A percentile compares a stretch with the other conserved stretches of the same genome.
Evolutionary conservation across 2,329 filamentous ascomycete genomes (phyloP).

Genomic region (Calonectria fujianensis): DNA sequence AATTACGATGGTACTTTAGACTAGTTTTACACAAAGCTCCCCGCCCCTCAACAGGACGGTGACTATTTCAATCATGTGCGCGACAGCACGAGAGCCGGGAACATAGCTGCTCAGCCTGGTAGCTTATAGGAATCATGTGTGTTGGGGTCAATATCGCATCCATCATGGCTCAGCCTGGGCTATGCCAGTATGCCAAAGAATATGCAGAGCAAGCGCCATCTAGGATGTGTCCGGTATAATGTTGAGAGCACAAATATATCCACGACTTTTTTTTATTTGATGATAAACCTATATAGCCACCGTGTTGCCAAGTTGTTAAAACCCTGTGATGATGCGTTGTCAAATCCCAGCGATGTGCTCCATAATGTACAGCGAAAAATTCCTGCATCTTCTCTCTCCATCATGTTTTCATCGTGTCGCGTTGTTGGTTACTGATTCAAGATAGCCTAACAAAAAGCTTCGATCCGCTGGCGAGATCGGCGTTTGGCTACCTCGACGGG

Average conservation of each 20-base stretch:
- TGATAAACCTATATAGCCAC: constrained; percentile 21
- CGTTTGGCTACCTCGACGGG: constrained; percentile 69
- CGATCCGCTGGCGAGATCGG: constrained; percentile 82
- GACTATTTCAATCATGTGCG: not conserved
- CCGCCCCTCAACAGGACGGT: not conserved
- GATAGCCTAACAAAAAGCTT: constrained; percentile 84
- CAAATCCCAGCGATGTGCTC: constrained; percentile 45
- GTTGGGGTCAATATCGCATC: too few relatives aligned
- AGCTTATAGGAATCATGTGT: too few relatives aligned
- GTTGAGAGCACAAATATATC: not conserved
- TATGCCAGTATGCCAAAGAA: not conserved
- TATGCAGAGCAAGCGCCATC: not conserved
- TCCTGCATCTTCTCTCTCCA: constrained; percentile 13
- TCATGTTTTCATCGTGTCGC: constrained; percentile 56
- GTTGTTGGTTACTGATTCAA: constrained; percentile 74
- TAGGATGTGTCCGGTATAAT: not conserved
- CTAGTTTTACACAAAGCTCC: not conserved
- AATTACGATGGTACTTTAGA: constrained; percentile 13
- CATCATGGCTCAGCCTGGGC: too few relatives aligned
- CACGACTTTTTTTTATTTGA: constrained; percentile 26
- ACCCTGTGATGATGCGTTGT: constrained; percentile 26
- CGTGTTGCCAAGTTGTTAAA: constrained; percentile 10
- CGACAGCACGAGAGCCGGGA: too few relatives aligned
- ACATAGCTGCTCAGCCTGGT: too few relatives aligned
- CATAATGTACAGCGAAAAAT: constrained; percentile 44